A percentile compares a stretch with the other conserved stretches of the same genome.
phyloP scores from a whole-genome alignment of 2,329 filamentous ascomycete genomes.

The Rhytidhysteron rufulum region DNA sequence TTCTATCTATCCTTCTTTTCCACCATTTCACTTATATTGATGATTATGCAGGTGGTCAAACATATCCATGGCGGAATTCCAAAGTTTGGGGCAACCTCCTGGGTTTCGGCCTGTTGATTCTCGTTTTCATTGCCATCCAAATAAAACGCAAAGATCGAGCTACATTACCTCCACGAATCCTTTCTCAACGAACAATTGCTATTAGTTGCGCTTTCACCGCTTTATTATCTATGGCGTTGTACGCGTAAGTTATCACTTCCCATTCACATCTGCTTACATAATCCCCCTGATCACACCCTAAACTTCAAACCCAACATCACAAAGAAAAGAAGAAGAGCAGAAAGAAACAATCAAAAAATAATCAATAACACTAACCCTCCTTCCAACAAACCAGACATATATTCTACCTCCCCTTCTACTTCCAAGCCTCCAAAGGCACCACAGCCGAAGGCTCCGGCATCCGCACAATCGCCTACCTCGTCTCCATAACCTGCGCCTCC shows the following conservation, averaged over 20 bases:
- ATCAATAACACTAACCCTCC: background rate
- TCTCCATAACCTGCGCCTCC: constrained; percentile 22
- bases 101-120: constrained; percentile 44
- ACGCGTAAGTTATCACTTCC: constrained; percentile 20
- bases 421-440: constrained; percentile 42
- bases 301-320: too few relatives aligned
- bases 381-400: constrained; percentile 18
- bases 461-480: constrained; percentile 31
- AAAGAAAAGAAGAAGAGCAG: too few relatives aligned
- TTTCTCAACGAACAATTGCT: constrained; percentile 34
- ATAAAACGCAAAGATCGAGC: constrained; percentile 25
- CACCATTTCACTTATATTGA: constrained; percentile 35
- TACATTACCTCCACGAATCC: constrained; percentile 26
- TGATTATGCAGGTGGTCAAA: constrained; percentile 39
- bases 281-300: background rate
- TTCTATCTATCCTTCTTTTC: constrained; percentile 22
- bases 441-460: constrained; percentile 35
- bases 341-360: too few relatives aligned
- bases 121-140: constrained; percentile 40
- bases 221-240: constrained; percentile 36
- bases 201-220: constrained; percentile 30
- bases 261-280: constrained; percentile 3
- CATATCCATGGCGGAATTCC: constrained; percentile 46
- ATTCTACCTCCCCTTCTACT: constrained; percentile 40
- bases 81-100: constrained; percentile 50